Base-by-base conservation (phyloP, 257 asterid species). In the Prunella vulgaris region DNA sequence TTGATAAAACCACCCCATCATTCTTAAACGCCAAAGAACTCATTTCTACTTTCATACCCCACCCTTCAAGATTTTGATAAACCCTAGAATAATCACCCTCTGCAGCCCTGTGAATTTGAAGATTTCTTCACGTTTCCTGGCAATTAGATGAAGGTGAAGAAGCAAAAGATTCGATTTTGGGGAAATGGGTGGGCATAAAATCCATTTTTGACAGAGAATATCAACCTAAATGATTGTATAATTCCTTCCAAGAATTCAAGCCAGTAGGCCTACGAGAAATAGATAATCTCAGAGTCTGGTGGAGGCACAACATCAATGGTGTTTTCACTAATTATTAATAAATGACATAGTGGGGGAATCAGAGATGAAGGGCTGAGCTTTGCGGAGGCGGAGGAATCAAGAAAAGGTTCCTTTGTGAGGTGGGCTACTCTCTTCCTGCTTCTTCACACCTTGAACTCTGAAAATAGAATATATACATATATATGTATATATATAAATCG, bases 21-120 rank as follows among this genome's bases (percentile, higher is more conserved):
- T 59, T 80, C 74, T 81, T 87, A 17, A 77, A 60, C 66, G 80
- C 77, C 68, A 88, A 70, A 66, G 77, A 81, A 61, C 80, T 79
- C 68, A 80, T 70, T 64, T 80, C 76, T 44, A 59, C 77, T 20
- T 72, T 73, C 60, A 80, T 72, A 63, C 66, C 79, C 87, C n/a
- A 88, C 83, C 49, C 66, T 74, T 74, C 74, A 72, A 74, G 70
- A 64, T 59, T 75, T 28, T 8, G 59, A 21, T 6, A 63, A 56
- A 77, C 62, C 70, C 51, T 64, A 51, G 18, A 66, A 67, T 37
- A 35, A 17, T 17, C 46, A 48, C 60, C 5, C 13, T 33, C 15
- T 21, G 22, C 0, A 13, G 3, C 25, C n/a, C 65, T n/a, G n/a
- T n/a, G 60, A 64, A 27, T 38, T 56, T 6, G 35, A 12, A 59